These are phyloP conservation scores for Phellinidium pouzarii DNA, from an alignment of 1,284 basidiomycete species.

Conservation along the genomic window DNA sequence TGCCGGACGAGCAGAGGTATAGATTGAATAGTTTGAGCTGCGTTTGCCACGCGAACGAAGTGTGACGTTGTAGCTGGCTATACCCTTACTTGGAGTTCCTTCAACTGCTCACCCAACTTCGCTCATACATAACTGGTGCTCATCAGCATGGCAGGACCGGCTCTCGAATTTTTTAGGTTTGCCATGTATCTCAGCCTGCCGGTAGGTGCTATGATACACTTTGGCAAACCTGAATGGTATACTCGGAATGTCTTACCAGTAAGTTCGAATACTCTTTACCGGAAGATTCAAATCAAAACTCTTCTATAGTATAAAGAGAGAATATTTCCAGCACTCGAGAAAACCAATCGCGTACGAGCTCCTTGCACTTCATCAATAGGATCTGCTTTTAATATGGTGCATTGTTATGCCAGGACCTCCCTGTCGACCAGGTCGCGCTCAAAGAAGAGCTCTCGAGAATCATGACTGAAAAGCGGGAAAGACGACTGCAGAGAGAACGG, in stretches of 20 bases:
- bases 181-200: conserved; percentile 87
- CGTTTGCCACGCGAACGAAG: no score
- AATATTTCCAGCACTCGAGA: conserved; percentile 58
- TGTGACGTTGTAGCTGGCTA: no score
- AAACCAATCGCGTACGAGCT: conserved; percentile 42
- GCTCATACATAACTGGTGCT: background rate
- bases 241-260: conserved; percentile 74
- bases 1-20: no score
- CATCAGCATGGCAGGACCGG: conserved; percentile 62
- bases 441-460: conserved; percentile 64
- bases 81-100: no score
- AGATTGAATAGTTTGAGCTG: no score
- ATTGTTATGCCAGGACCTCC: conserved; percentile 40
- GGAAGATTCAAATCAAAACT: background rate
- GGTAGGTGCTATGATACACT: conserved; percentile 77
- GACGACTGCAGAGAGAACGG: conserved; percentile 32
- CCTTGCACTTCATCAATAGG: background rate
- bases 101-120: background rate
- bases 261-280: conserved; percentile 26
- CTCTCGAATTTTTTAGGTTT: conserved; percentile 87
- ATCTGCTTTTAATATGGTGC: conserved; percentile 10
- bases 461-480: conserved; percentile 52
- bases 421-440: conserved; percentile 55
- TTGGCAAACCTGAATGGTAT: conserved; percentile 89
- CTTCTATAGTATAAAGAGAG: conserved; percentile 57